Conservation (phyloP, 352 stramenopile species). For the Phytopythium vexans region DNA sequence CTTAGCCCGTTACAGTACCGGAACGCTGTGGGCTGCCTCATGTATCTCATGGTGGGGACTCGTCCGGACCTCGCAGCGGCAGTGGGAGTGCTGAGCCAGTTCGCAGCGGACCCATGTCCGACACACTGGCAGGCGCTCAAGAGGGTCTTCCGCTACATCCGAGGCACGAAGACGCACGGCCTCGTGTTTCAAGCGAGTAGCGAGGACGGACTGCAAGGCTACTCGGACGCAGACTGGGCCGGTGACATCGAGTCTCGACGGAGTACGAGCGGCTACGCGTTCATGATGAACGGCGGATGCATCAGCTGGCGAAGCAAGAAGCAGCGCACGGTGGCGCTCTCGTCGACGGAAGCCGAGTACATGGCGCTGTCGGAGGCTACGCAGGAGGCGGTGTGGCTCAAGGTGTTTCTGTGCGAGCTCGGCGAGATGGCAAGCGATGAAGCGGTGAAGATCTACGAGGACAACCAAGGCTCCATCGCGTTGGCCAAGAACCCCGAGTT, state of each 20-base stretch:
- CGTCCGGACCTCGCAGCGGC: too few relatives aligned
- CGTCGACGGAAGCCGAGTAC: slow-evolving; percentile 11
- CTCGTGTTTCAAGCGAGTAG: slow-evolving; percentile 8
- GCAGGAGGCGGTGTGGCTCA: slow-evolving; percentile 17
- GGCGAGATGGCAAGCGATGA: slow-evolving; percentile 9
- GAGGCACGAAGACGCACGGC: slow-evolving; percentile 15
- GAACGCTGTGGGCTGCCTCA: too few relatives aligned
- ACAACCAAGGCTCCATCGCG: slow-evolving; percentile 16
- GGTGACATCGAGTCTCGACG: slow-evolving; percentile 6
- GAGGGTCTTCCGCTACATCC: slow-evolving; percentile 13
- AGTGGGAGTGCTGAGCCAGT: too few relatives aligned
- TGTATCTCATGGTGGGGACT: too few relatives aligned
- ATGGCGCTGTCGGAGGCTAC: slow-evolving; percentile 8
- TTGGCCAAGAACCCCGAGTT: slow-evolving; percentile 18
- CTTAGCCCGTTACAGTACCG: too few relatives aligned
- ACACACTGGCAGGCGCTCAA: too few relatives aligned
- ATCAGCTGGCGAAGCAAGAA: slow-evolving; percentile 11
- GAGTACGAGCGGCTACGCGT: slow-evolving; percentile 7
- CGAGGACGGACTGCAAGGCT: slow-evolving; percentile 8
- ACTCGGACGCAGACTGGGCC: slow-evolving; percentile 13
- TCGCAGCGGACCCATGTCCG: too few relatives aligned
- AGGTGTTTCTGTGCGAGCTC: slow-evolving; percentile 11
- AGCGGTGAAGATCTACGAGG: slow-evolving; percentile 15
- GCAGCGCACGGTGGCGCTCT: slow-evolving; percentile 8
- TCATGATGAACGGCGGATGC: slow-evolving; percentile 9